Conservation (phyloP, 768 basidiomycete genomes). For the Glaciozyma martinii region DNA sequence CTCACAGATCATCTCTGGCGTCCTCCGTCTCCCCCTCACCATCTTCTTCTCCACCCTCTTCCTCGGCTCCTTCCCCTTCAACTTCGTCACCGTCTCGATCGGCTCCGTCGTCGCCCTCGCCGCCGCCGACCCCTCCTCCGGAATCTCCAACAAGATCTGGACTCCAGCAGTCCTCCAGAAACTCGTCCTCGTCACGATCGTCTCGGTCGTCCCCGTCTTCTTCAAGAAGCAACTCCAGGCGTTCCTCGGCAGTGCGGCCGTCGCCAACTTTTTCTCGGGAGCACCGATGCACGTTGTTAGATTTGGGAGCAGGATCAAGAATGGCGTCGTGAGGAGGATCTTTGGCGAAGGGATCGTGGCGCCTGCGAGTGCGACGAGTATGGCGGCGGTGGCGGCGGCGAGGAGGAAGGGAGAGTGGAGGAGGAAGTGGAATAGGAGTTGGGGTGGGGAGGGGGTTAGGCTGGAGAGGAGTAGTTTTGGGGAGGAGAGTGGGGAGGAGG, state of each 20-base stretch:
- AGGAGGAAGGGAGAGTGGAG: too few species aligned
- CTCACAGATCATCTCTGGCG: conserved; percentile 34
- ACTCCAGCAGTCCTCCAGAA: conserved; percentile 30
- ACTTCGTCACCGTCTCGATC: conserved; percentile 35
- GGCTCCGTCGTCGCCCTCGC: conserved; percentile 33
- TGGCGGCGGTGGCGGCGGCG: too few species aligned
- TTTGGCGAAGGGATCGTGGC: too few species aligned
- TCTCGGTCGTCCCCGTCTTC: conserved; percentile 31
- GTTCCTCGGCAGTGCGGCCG: not conserved
- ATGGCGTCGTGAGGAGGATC: too few species aligned
- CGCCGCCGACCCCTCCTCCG: conserved; percentile 21
- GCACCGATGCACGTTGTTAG: too few species aligned
- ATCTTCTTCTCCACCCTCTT: conserved; percentile 35
- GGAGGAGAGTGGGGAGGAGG: too few species aligned
- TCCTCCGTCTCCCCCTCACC: conserved; percentile 31
- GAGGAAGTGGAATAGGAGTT: too few species aligned
- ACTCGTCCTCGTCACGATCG: conserved; percentile 31
- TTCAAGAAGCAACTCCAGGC: conserved; percentile 35
- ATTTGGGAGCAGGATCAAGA: too few species aligned
- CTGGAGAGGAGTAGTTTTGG: too few species aligned
- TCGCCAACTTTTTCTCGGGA: too few species aligned
- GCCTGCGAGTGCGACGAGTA: too few species aligned
- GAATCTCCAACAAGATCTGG: conserved; percentile 34
- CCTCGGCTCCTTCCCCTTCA: conserved; percentile 36
- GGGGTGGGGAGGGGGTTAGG: too few species aligned